Evolutionary conservation across 2,329 filamentous ascomycete genomes (phyloP).

Genomic region (Chaetomium sp.): DNA sequence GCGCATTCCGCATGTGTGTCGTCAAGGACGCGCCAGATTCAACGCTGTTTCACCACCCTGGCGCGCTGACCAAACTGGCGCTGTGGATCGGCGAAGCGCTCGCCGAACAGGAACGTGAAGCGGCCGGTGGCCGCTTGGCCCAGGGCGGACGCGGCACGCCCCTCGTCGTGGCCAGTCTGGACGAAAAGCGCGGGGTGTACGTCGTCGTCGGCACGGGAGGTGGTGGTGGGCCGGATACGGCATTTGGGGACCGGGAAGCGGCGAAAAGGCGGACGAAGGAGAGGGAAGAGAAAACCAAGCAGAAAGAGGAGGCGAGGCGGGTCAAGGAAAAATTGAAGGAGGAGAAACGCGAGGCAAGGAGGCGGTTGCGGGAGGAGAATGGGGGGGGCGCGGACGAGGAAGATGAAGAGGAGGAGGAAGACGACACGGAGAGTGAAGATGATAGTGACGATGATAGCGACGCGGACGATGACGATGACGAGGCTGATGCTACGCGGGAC

Average conservation of each 20-base stretch:
- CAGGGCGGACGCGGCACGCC: slow-evolving; percentile 70
- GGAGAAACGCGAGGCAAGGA: slow-evolving; percentile 44
- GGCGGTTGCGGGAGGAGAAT: slow-evolving; percentile 43
- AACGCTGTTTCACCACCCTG: slow-evolving; percentile 83
- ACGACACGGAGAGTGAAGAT: slow-evolving; percentile 41
- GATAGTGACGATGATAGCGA: slow-evolving; percentile 39
- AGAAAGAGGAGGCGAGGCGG: slow-evolving; percentile 54
- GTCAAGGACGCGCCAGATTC: slow-evolving; percentile 94
- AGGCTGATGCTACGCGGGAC: slow-evolving; percentile 44
- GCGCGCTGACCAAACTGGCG: slow-evolving; percentile 86
- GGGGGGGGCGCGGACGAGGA: slow-evolving; percentile 35
- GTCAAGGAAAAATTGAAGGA: slow-evolving; percentile 45
- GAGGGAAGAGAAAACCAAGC: slow-evolving; percentile 56
- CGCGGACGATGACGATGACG: slow-evolving; percentile 41
- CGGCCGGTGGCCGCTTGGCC: slow-evolving; percentile 62
- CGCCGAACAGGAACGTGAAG: slow-evolving; percentile 76
- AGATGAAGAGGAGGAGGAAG: slow-evolving; percentile 34
- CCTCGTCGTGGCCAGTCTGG: slow-evolving; percentile 81
- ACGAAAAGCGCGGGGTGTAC: slow-evolving; percentile 82
- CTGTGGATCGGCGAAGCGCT: slow-evolving; percentile 93
- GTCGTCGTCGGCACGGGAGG: slow-evolving; percentile 89
- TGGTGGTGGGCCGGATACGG: slow-evolving; percentile 68
- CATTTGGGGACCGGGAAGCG: slow-evolving; percentile 61
- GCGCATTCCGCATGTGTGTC: slow-evolving; percentile 89
- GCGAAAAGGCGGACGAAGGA: slow-evolving; percentile 57